These are phyloP conservation scores for Capsicum rhomboideum DNA, from an alignment of 257 asterid species.

Conservation along the genomic window DNA sequence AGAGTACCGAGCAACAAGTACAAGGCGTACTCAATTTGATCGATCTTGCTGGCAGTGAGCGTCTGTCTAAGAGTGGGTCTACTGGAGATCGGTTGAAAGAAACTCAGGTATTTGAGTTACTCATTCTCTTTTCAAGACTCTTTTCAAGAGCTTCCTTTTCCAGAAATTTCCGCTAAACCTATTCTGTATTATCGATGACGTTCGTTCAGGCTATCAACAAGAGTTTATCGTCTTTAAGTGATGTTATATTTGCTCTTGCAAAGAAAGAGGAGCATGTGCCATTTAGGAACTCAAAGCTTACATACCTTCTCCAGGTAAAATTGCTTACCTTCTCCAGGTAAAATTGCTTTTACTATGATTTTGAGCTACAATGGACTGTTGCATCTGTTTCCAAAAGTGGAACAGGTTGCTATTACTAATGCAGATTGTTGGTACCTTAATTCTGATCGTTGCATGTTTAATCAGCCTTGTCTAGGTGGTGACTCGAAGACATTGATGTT, in stretches of 20 bases:
- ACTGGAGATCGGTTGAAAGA: constrained; percentile 92
- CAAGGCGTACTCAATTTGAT: constrained; percentile 84
- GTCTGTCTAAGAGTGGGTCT: constrained; percentile 86
- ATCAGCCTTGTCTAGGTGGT: constrained; percentile 97
- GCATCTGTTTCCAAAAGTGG: not conserved
- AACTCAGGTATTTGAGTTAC: constrained; percentile 63
- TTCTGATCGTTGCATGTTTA: constrained; percentile 7
- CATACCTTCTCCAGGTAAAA: constrained; percentile 95
- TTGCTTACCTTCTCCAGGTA: not conserved
- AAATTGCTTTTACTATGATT: too few relatives aligned
- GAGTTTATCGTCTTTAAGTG: constrained; percentile 85
- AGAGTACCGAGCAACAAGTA: constrained; percentile 94
- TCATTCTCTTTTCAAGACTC: not conserved
- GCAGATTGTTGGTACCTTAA: not conserved
- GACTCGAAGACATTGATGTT: constrained; percentile 94
- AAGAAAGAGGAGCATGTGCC: constrained; percentile 96
- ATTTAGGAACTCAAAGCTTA: constrained; percentile 88
- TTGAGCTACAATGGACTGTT: not conserved
- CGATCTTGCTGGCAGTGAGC: constrained; percentile 99
- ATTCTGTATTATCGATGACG: not conserved
- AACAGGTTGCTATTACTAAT: not conserved
- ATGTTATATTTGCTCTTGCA: constrained; percentile 90
- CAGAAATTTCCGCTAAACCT: not conserved
- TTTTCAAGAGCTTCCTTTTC: not conserved
- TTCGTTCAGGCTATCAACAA: constrained; percentile 79